Percentiles rank a stretch among this genome's conserved stretches.
phyloP scores from a whole-genome alignment of 257 asterid genomes.

The Prunella vulgaris region DNA sequence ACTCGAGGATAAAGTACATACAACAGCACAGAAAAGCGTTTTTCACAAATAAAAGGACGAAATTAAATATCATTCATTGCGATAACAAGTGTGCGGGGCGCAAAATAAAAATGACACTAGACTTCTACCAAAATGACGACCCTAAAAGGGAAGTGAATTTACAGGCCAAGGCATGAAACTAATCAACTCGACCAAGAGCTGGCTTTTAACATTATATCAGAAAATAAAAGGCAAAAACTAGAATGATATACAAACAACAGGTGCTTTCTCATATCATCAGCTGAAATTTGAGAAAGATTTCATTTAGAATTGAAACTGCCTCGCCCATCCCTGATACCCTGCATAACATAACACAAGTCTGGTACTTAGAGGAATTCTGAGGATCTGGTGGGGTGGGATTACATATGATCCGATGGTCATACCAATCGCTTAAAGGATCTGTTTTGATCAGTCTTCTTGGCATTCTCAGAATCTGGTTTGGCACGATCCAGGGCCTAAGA shows the following conservation, averaged over 20 bases:
- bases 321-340: slow-evolving; percentile 34
- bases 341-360: slow-evolving; percentile 2
- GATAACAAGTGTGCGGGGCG: neutral
- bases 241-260: slow-evolving; percentile 20
- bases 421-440: slow-evolving; percentile 72
- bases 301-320: slow-evolving; percentile 34
- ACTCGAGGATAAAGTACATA: neutral
- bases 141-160: slow-evolving; percentile 2
- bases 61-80: neutral
- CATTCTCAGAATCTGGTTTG: slow-evolving; percentile 60
- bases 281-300: slow-evolving; percentile 12
- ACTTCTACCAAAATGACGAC: neutral
- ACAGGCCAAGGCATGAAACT: slow-evolving; percentile 7
- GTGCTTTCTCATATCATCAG: slow-evolving; percentile 3
- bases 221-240: neutral
- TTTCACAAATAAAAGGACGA: neutral
- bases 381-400: neutral
- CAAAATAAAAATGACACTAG: neutral
- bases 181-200: neutral
- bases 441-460: slow-evolving; percentile 33
- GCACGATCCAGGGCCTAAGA: slow-evolving; percentile 81
- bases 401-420: slow-evolving; percentile 9
- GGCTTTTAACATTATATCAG: neutral
- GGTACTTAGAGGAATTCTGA: neutral
- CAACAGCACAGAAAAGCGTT: neutral